Conservation (phyloP, 345 rosid genomes). For the Noccaea caerulescens region DNA sequence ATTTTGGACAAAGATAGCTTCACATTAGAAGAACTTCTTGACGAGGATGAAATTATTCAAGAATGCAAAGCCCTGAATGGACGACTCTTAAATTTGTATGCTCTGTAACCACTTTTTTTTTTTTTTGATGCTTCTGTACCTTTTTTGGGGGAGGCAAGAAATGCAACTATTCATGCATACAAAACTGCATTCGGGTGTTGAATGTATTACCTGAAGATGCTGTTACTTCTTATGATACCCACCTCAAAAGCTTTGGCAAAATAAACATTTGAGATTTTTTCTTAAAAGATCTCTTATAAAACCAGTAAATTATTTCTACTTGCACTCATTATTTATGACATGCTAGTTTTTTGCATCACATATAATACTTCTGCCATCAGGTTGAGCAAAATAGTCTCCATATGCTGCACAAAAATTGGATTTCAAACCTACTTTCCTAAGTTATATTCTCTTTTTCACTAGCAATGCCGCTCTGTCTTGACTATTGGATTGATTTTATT, state of each 20-base stretch:
- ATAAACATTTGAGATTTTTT: neutral
- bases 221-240: constrained; percentile 13
- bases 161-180: neutral
- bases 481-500: constrained; percentile 36
- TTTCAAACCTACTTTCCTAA: constrained; percentile 10
- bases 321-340: neutral
- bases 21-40: constrained; percentile 91
- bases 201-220: constrained; percentile 11
- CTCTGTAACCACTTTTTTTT: constrained; percentile 22
- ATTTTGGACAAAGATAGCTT: constrained; percentile 85
- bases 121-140: constrained; percentile 27
- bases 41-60: constrained; percentile 96
- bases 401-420: constrained; percentile 9
- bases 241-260: constrained; percentile 17
- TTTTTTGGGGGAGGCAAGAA: constrained; percentile 7
- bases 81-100: constrained; percentile 88
- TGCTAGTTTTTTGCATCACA: constrained; percentile 24
- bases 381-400: neutral
- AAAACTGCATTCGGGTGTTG: neutral
- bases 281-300: neutral
- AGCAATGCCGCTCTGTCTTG: constrained; percentile 14
- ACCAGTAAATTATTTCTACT: neutral
- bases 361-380: neutral
- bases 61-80: constrained; percentile 93
- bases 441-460: constrained; percentile 14